These are phyloP conservation scores for Solanum clarkiae DNA, from an alignment of 257 asterid genomes.

Conservation along the genomic window DNA sequence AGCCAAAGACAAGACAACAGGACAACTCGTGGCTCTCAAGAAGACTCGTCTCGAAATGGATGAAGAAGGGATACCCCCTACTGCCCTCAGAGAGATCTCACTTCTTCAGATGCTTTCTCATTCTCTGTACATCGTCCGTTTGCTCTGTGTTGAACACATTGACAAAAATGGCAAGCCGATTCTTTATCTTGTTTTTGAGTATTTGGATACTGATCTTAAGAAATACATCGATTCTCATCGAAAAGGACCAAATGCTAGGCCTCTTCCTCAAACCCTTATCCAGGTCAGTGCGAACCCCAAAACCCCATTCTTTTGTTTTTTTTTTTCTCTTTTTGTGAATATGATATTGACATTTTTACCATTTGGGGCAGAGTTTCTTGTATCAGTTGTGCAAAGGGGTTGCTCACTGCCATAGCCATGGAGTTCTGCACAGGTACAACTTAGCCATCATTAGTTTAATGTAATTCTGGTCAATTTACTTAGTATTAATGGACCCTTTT, in stretches of 20 bases:
- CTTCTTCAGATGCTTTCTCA: conserved; percentile 97
- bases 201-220: conserved; percentile 84
- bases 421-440: conserved; percentile 62
- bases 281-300: conserved; percentile 1
- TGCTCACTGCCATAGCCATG: conserved; percentile 94
- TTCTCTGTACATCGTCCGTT: conserved; percentile 75
- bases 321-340: background rate
- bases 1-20: conserved; percentile 83
- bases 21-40: conserved; percentile 86
- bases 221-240: conserved; percentile 78
- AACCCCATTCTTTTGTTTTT: background rate
- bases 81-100: conserved; percentile 86
- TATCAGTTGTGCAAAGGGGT: conserved; percentile 88
- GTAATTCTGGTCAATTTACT: background rate
- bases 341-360: background rate
- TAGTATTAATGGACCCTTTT: background rate
- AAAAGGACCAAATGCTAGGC: conserved; percentile 70
- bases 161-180: conserved; percentile 84
- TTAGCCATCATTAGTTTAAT: background rate
- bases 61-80: conserved; percentile 93
- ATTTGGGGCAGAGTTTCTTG: conserved; percentile 32
- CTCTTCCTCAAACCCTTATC: conserved; percentile 43
- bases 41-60: conserved; percentile 97
- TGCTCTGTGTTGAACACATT: conserved; percentile 81
- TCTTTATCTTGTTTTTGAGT: conserved; percentile 85